Percentiles rank a stretch among this genome's conserved stretches.
phyloP scores from a whole-genome alignment of 78 protist species.

The Dictyostelium capitatum region DNA sequence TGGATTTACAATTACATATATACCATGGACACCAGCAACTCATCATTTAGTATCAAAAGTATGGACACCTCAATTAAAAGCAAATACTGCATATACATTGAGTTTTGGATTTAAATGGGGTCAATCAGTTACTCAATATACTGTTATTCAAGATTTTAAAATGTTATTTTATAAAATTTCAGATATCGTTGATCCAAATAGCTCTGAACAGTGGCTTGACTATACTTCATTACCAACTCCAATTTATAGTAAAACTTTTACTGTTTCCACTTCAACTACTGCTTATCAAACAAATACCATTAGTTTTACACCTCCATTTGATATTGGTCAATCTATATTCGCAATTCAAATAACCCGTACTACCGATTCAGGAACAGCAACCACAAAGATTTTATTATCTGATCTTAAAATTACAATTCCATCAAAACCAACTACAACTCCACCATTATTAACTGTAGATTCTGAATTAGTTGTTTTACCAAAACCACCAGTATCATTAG shows the following conservation, averaged over 20 bases:
- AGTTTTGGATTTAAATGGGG: constrained; percentile 27
- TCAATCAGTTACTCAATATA: not conserved
- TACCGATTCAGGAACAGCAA: not conserved
- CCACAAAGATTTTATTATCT: not conserved
- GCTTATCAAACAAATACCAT: not conserved
- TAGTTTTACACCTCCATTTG: not conserved
- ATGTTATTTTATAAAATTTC: not conserved
- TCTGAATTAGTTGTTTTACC: constrained; percentile 15
- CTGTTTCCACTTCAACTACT: not conserved
- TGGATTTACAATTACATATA: constrained; percentile 15
- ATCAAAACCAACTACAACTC: not conserved
- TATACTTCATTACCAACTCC: not conserved
- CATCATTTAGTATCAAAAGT: constrained; percentile 10
- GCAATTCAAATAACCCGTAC: not conserved
- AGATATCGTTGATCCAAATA: constrained; percentile 21
- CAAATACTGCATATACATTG: constrained; percentile 9
- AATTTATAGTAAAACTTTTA: not conserved
- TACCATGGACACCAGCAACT: not conserved
- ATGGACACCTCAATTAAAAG: constrained; percentile 4
- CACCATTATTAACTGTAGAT: constrained; percentile 6
- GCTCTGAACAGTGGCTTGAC: not conserved
- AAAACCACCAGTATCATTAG: constrained; percentile 12
- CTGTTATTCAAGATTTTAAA: not conserved
- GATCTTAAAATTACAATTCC: not conserved
- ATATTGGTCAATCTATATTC: not conserved